Evolutionary conservation across 202 grass and related monocot species (phyloP), one percentile per base, ranked within the genome.

Genomic region (Eragrostis tef): DNA sequence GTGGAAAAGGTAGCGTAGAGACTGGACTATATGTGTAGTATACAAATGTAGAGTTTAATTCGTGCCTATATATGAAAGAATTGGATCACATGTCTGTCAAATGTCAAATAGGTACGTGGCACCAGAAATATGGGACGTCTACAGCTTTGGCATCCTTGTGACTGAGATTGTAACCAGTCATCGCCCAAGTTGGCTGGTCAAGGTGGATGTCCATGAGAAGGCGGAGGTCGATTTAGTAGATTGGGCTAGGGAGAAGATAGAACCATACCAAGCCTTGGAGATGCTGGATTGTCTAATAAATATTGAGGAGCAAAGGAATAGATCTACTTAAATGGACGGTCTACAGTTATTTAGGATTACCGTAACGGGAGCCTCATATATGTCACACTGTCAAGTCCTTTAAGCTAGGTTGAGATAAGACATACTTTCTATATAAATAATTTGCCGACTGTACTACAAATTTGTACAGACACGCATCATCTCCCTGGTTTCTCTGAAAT

Each of bases 71-170:
- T n/a, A n/a, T n/a, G n/a, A n/a, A n/a, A n/a, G n/a, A n/a, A 4
- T 10, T 25, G 19, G 17, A 41, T 42, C 47, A 24, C 24, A 70
- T 67, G 25, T 51, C 59, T 56, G 26, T 48, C 17, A 22, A 20
- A 51, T 61, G 3, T 6, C 0, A 56, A 63, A 68, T 7, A 94
- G 91, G 51, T 98, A 98, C 70, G 89, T 98, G 82, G 84, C 95
- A 7, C 95, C 95, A 0, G 95, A 93, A 82, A 80, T 90, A 6
- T 76, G 67, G 46, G 95, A 98, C 34, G 92, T 94, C 11, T 98
- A 98, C 25, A 98, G 92, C 81, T 98, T 91, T 5, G 95, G 92
- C 3, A 85, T 93, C 4, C 63, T 98, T 5, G 42, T 94, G 79
- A 79, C 93, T 3, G 94, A 98, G 78, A 70, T 80, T 11, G 88